phyloP scores from a whole-genome alignment of 2,329 filamentous ascomycete genomes.

The Massarina eburnea region DNA sequence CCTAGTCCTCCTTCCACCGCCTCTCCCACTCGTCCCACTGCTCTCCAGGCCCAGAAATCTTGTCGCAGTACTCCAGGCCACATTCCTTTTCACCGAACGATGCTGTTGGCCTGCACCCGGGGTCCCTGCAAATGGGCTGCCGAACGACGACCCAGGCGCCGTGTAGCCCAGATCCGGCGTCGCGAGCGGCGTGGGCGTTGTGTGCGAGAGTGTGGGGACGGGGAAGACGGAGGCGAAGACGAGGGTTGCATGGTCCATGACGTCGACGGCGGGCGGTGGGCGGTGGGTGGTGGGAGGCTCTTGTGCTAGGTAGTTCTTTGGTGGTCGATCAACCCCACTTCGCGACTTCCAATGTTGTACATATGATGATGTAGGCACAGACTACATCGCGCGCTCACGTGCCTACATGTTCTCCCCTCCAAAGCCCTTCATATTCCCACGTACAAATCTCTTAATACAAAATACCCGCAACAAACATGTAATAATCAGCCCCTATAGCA shows the following conservation, averaged over 20 bases:
- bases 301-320: background rate
- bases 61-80: slow-evolving; percentile 52
- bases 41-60: slow-evolving; percentile 43
- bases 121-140: slow-evolving; percentile 34
- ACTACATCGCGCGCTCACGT: background rate
- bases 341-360: background rate
- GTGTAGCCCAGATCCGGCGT: slow-evolving; percentile 48
- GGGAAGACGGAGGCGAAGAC: slow-evolving; percentile 52
- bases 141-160: slow-evolving; percentile 44
- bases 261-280: slow-evolving; percentile 14
- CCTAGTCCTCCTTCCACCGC: slow-evolving; percentile 18
- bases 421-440: background rate
- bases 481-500: no score
- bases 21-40: slow-evolving; percentile 17
- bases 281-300: background rate
- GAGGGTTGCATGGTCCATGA: slow-evolving; percentile 38
- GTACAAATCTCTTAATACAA: background rate
- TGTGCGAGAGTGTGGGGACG: slow-evolving; percentile 42
- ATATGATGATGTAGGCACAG: background rate
- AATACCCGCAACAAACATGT: background rate
- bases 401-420: background rate
- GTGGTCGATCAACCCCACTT: background rate
- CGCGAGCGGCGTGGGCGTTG: slow-evolving; percentile 47
- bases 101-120: slow-evolving; percentile 38
- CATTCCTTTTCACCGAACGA: slow-evolving; percentile 39